Percentiles rank a stretch among this genome's conserved stretches.
phyloP scores from a whole-genome alignment of 2,329 filamentous ascomycete species.

The Botrytis hyacinthi region DNA sequence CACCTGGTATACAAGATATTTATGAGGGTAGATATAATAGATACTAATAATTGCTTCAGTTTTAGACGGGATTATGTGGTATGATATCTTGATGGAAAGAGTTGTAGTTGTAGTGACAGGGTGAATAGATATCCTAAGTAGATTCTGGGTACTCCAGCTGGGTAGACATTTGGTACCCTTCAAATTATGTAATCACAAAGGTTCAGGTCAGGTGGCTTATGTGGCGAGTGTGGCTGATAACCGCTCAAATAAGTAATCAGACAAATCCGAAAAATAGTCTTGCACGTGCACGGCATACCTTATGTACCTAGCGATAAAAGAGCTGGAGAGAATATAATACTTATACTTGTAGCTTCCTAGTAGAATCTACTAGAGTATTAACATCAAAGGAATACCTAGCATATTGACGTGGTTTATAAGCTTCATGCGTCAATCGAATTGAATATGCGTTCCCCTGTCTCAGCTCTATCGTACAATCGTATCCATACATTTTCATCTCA shows the following conservation, averaged over 20 bases:
- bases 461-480: conserved; percentile 2
- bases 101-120: background rate
- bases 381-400: background rate
- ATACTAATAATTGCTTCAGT: background rate
- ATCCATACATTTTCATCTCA: background rate
- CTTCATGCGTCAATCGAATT: background rate
- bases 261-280: background rate
- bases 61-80: background rate
- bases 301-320: background rate
- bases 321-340: background rate
- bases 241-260: background rate
- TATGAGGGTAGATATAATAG: background rate
- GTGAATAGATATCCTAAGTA: background rate
- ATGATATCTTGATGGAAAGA: background rate
- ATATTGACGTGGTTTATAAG: background rate
- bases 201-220: background rate
- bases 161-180: background rate
- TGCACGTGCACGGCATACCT: conserved; percentile 6
- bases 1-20: background rate
- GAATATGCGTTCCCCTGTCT: conserved; percentile 13
- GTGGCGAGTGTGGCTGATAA: background rate
- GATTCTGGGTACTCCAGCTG: too few species aligned
- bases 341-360: background rate
- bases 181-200: background rate
- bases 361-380: background rate